Percentiles rank a stretch among this genome's conserved stretches.
Evolutionary conservation across 148 eudicot genomes (phyloP).

Genomic region (Chenopodium formosanum): DNA sequence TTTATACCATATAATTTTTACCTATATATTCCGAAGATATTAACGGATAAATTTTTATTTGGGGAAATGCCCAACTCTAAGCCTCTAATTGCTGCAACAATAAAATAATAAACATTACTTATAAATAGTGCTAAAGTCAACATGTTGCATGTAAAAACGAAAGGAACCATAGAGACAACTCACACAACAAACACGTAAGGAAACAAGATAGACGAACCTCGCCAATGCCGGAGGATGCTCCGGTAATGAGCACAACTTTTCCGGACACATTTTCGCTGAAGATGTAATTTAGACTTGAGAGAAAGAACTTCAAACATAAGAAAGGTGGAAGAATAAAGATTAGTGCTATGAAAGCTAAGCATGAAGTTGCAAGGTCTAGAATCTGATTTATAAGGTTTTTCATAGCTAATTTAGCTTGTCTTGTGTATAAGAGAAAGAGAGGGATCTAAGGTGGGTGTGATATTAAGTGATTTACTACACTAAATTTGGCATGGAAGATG

Average conservation of each 20-base stretch:
- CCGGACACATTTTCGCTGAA: constrained; percentile 51
- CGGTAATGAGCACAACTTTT: constrained; percentile 69
- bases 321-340: constrained; percentile 40
- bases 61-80: no score
- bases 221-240: constrained; percentile 78
- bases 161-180: no score
- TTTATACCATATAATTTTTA: no score
- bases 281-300: constrained; percentile 26
- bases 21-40: no score
- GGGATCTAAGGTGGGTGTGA: not conserved
- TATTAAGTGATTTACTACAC: not conserved
- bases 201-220: constrained; percentile 32
- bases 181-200: no score
- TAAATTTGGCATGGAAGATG: no score
- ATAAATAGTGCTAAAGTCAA: no score
- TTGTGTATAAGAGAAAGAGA: not conserved
- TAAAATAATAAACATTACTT: no score
- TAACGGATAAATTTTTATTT: no score
- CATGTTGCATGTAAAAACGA: no score
- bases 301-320: constrained; percentile 33
- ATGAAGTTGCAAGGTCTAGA: constrained; percentile 44
- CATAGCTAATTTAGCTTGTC: constrained; percentile 23
- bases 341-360: constrained; percentile 39
- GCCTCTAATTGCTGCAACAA: no score
- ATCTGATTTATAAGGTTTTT: constrained; percentile 39